Evolutionary conservation across 2,329 filamentous ascomycete species (phyloP).

Genomic region (Stachybotrys elegans): DNA sequence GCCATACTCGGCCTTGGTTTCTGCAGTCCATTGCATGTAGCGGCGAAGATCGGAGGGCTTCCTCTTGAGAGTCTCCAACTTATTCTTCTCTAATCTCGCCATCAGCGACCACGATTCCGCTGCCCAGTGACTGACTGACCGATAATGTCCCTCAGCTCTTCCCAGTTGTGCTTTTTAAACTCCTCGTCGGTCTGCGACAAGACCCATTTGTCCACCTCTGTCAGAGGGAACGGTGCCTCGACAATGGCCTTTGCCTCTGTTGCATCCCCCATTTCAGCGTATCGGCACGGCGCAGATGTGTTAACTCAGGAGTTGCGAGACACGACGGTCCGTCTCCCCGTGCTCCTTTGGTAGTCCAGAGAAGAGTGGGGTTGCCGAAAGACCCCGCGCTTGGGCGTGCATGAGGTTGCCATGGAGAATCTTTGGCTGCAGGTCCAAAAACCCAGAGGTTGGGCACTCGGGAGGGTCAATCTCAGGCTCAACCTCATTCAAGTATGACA

Average conservation of each 20-base stretch:
- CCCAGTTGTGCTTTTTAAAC: constrained; percentile 69
- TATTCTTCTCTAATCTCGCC: constrained; percentile 39
- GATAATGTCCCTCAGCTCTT: constrained; percentile 63
- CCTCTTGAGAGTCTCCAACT: constrained; percentile 71
- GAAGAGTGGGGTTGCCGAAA: no score
- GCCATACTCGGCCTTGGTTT: constrained; percentile 68
- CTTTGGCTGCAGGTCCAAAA: no score
- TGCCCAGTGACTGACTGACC: constrained; percentile 41
- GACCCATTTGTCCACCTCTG: constrained; percentile 52
- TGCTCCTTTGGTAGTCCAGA: no score
- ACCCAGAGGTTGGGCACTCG: no score
- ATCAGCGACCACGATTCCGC: constrained; percentile 1
- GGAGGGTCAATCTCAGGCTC: no score
- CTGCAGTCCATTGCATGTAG: constrained; percentile 73
- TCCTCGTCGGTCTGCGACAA: constrained; percentile 63
- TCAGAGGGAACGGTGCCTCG: constrained; percentile 53
- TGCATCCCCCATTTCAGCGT: constrained; percentile 42
- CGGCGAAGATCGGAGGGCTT: constrained; percentile 73
- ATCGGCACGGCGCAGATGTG: no score
- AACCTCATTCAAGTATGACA: no score
- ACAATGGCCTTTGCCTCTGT: constrained; percentile 15
- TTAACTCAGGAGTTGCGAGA: no score
- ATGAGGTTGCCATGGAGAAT: no score
- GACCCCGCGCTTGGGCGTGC: no score
- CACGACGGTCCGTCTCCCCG: no score